Conservation (phyloP, 1,139 yeast genomes). For the Kurtzmaniella quercitrusa region DNA sequence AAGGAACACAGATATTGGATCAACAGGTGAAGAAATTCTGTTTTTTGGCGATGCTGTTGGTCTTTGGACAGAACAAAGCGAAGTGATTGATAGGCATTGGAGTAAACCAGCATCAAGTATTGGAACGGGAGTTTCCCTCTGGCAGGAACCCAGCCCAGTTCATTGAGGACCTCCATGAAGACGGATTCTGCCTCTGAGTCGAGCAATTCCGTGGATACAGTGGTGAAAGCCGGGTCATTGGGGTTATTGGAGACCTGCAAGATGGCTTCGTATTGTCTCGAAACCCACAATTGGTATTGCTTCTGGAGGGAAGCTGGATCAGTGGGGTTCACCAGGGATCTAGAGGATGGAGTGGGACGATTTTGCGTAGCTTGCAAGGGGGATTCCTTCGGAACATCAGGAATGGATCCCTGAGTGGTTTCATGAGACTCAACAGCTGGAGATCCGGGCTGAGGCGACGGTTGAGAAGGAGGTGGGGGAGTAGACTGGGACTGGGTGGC, state of each 20-base stretch:
- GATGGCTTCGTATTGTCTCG: constrained; percentile 28
- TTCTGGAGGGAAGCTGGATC: constrained; percentile 16
- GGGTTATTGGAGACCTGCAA: constrained; percentile 33
- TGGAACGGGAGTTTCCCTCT: constrained; percentile 30
- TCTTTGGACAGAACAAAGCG: constrained; percentile 17
- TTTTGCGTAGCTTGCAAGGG: neutral
- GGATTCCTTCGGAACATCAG: neutral
- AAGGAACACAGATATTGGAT: constrained; percentile 58
- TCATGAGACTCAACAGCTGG: neutral
- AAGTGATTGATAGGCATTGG: constrained; percentile 30
- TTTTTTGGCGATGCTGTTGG: constrained; percentile 29
- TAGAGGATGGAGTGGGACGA: neutral
- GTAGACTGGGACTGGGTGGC: neutral
- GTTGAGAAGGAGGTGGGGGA: neutral
- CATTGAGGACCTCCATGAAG: constrained; percentile 53
- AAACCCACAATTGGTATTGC: constrained; percentile 20
- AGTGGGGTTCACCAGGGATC: constrained; percentile 10
- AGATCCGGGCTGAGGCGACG: neutral
- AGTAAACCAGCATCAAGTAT: constrained; percentile 45
- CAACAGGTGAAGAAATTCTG: constrained; percentile 42
- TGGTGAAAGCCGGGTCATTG: neutral
- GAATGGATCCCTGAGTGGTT: neutral
- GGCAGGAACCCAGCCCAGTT: constrained; percentile 37
- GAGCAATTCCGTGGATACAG: neutral
- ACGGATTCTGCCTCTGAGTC: constrained; percentile 32